Base-by-base conservation (phyloP, 495 filamentous ascomycete species). In the Aspergillus biplanus region DNA sequence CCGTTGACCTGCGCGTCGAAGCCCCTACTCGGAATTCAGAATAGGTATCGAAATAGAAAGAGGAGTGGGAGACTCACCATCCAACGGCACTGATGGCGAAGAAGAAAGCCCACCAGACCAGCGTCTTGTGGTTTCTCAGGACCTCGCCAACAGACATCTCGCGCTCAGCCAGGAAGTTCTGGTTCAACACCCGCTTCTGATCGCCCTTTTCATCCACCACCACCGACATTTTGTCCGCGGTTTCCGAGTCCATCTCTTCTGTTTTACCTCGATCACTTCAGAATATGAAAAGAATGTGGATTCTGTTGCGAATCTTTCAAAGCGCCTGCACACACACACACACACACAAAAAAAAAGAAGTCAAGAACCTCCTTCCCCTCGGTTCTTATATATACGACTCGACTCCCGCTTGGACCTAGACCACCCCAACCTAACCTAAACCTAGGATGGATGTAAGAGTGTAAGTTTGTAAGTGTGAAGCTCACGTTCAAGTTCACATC, bases 1-100 rank as follows among this genome's bases (percentile, higher is more conserved):
- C 75, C 74, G 44, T 72, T 79, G 46, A 79, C 71, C 57, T 79
- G 76, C 37, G 70, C 73, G 61, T 79, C 76, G 49, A 77, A 79
- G 6, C 76, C 75, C 75, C 54, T 62, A 21, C 11, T 49, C 18
- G 5, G 52, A n/a, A n/a, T n/a, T n/a, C n/a, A n/a, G n/a, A n/a
- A n/a, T n/a, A n/a, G n/a, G n/a, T n/a, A n/a, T n/a, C n/a, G n/a
- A n/a, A n/a, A n/a, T n/a, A n/a, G n/a, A n/a, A n/a, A n/a, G n/a
- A n/a, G n/a, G n/a, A n/a, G n/a, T n/a, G n/a, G n/a, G n/a, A n/a
- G n/a, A n/a, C n/a, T n/a, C 15, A 84, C 58, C 39, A 52, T 61
- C 56, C 57, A 18, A 58, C 53, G 5, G 52, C 31, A 16, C 52
- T 55, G 32, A 55, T 33, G 33, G 32, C 34, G 33, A 55, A 55